A percentile compares a stretch with the other conserved stretches of the same genome.
These are phyloP conservation scores for Trichoderma oligosporum DNA, from an alignment of 2,329 filamentous ascomycete genomes.

Conservation along the genomic window DNA sequence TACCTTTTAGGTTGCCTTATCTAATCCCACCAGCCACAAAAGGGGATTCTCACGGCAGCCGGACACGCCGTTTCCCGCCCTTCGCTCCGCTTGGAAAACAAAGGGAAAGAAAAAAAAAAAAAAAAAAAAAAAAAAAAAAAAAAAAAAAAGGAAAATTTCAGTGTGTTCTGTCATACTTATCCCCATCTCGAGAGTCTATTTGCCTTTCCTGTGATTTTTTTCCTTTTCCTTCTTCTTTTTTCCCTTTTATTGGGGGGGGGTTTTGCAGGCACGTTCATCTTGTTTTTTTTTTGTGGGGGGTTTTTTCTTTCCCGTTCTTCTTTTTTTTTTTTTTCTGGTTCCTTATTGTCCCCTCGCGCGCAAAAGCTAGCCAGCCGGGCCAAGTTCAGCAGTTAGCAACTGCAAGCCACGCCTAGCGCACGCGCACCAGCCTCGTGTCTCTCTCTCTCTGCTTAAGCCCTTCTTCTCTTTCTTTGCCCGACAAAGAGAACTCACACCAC, in stretches of 20 bases:
- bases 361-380: too few species aligned
- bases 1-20: constrained; percentile 8
- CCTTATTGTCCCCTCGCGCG: not conserved
- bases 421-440: constrained; percentile 18
- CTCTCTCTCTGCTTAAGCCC: constrained; percentile 15
- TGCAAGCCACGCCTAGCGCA: constrained; percentile 17
- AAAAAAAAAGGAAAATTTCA: not conserved
- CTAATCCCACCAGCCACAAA: constrained; percentile 19
- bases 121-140: not conserved
- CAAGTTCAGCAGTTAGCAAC: not conserved
- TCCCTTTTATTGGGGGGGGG: not conserved
- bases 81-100: constrained; percentile 9
- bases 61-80: constrained; percentile 20
- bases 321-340: not conserved
- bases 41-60: constrained; percentile 19
- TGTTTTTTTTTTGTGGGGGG: not conserved
- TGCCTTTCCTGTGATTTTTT: not conserved
- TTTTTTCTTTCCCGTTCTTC: not conserved
- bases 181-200: not conserved
- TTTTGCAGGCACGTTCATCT: not conserved
- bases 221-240: not conserved
- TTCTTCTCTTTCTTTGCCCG: constrained; percentile 1
- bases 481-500: constrained; percentile 1
- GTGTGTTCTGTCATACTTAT: not conserved
- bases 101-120: not conserved